phyloP scores from a whole-genome alignment of 2,329 filamentous ascomycete genomes.

The Colletotrichum gloeosporioides region DNA sequence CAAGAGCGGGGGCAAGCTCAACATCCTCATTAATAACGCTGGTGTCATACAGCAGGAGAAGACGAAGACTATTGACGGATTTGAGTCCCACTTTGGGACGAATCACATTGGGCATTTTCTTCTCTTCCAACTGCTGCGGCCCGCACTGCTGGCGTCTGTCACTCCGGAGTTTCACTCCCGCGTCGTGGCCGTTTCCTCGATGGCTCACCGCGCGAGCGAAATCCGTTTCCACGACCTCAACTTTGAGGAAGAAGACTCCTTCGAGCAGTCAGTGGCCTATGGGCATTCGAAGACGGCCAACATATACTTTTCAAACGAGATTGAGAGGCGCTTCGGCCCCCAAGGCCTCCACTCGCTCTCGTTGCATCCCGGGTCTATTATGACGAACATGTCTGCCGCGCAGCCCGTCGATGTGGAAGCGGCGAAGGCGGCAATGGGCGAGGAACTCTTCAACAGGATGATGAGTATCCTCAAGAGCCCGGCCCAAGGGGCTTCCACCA shows the following conservation, averaged over 20 bases:
- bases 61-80: slow-evolving; percentile 20
- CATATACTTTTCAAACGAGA: slow-evolving; percentile 53
- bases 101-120: slow-evolving; percentile 61
- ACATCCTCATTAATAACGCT: slow-evolving; percentile 38
- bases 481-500: slow-evolving; percentile 53
- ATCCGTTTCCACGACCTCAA: slow-evolving; percentile 19
- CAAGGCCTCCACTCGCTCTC: slow-evolving; percentile 33
- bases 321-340: slow-evolving; percentile 43
- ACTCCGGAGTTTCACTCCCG: slow-evolving; percentile 44
- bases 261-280: slow-evolving; percentile 42
- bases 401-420: too few relatives aligned
- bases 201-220: slow-evolving; percentile 40
- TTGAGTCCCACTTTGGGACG: slow-evolving; percentile 49
- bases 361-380: not conserved
- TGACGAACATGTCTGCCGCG: not conserved
- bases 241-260: slow-evolving; percentile 44
- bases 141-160: slow-evolving; percentile 41
- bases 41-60: slow-evolving; percentile 20
- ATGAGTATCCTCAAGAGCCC: slow-evolving; percentile 9
- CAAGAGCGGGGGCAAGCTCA: slow-evolving; percentile 28
- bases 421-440: not conserved
- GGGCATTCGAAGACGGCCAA: slow-evolving; percentile 56
- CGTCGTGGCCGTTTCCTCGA: slow-evolving; percentile 49
- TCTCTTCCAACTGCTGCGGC: slow-evolving; percentile 53
- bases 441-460: not conserved